Base-by-base conservation (phyloP, 2,329 filamentous ascomycete genomes). In the Paecilomyces niveus region DNA sequence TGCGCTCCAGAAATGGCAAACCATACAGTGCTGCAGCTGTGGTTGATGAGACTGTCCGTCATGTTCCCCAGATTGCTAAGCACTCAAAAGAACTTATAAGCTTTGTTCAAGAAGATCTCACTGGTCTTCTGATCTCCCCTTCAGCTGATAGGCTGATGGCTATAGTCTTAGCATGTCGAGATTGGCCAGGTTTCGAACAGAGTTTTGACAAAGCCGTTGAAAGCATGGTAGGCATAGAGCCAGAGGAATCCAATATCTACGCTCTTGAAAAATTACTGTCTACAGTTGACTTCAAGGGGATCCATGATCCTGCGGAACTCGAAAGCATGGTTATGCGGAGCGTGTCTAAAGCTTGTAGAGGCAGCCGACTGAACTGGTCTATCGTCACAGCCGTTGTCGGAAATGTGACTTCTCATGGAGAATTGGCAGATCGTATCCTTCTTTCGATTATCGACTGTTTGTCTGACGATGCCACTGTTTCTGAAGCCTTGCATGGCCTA, bases 81-180 rank as follows among this genome's bases (percentile, higher is more conserved):
- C 64, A 67, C 1, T 76, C 78, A 11, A 61, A 71, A 13, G 68
- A 73, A n/a, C 72, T 86, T 11, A 71, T 78, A 3, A 67, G 75
- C 0, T 84, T 89, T 50, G 73, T 88, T 3, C 72, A 78, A 21
- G 75, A 83, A 1, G 77, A 86, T 60, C 76, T 88, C 13, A 76
- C 82, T 0, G 74, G 77, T 1, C 75, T 94, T 15, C 74, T 92
- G 2, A 73, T 81, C 1, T 92, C 90, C 0, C 84, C 89, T 0
- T 92, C 90, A 1, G 83, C 85, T 0, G 73, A 82, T 1, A 82
- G 87, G 55, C 72, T 96, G 0, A 76, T 92, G 7, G 83, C 86
- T 0, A 84, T 86, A 10, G 76, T 96, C 0, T 81, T 86, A 54
- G 72, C 81, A 0, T 76, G 86, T 49, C 80, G 81, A 1, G 69